These are phyloP conservation scores for Dionaea muscipula DNA, from an alignment of 179 eudicot species.

Conservation along the genomic window DNA sequence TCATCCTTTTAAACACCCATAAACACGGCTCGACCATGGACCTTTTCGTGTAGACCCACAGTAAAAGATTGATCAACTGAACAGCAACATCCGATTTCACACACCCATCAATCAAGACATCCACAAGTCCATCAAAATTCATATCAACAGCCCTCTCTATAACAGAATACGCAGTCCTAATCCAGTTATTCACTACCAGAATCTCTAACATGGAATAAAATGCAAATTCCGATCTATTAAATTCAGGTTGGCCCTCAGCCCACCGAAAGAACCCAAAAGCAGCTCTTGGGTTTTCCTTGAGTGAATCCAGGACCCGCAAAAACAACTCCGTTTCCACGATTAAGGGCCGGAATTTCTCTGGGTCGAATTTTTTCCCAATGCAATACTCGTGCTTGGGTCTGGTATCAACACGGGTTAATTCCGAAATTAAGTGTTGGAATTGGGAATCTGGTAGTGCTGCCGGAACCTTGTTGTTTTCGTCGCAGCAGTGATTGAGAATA, in stretches of 20 bases:
- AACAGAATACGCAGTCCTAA: slow-evolving; percentile 30
- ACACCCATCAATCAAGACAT: slow-evolving; percentile 34
- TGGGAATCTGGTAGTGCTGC: slow-evolving; percentile 7
- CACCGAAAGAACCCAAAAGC: slow-evolving; percentile 36
- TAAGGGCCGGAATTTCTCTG: slow-evolving; percentile 16
- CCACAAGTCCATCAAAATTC: slow-evolving; percentile 23
- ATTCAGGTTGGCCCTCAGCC: slow-evolving; percentile 37
- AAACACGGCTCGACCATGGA: slow-evolving; percentile 27
- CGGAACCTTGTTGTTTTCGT: background rate
- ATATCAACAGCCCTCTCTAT: slow-evolving; percentile 30
- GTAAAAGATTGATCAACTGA: slow-evolving; percentile 28
- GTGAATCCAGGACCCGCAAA: slow-evolving; percentile 23
- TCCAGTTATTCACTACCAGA: slow-evolving; percentile 22
- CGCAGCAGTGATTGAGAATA: slow-evolving; percentile 1
- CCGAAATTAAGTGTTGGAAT: slow-evolving; percentile 19
- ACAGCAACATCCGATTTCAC: slow-evolving; percentile 21
- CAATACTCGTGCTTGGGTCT: slow-evolving; percentile 7
- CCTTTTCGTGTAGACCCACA: slow-evolving; percentile 29
- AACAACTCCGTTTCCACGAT: slow-evolving; percentile 29
- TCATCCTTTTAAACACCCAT: slow-evolving; percentile 36
- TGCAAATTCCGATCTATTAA: slow-evolving; percentile 19
- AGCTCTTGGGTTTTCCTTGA: slow-evolving; percentile 21
- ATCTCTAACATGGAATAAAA: slow-evolving; percentile 38
- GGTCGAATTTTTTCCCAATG: background rate
- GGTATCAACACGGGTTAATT: slow-evolving; percentile 16